These are phyloP conservation scores for Hemileccinum rubropunctum DNA, from an alignment of 768 basidiomycete genomes.

Conservation along the genomic window DNA sequence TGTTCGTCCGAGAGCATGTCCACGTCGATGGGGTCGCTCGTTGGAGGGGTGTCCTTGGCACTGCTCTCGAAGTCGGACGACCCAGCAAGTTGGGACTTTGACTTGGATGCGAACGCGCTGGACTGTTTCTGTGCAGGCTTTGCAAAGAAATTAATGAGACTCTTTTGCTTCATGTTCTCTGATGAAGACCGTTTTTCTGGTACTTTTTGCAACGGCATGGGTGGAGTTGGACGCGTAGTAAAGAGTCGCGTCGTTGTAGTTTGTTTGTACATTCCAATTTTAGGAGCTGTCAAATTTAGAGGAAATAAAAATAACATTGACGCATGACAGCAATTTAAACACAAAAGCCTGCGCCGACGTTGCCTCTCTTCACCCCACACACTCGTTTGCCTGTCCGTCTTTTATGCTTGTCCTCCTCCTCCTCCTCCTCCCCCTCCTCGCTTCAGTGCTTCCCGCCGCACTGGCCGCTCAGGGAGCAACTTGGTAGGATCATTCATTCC, in stretches of 20 bases:
- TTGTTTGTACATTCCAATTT: constrained; percentile 14
- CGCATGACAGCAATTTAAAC: background rate
- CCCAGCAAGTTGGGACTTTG: constrained; percentile 36
- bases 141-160: constrained; percentile 66
- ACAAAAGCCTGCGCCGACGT: background rate
- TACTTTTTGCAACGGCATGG: constrained; percentile 15
- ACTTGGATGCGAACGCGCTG: background rate
- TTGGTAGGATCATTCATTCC: constrained; percentile 17
- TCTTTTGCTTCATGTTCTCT: constrained; percentile 66
- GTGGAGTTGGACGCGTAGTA: constrained; percentile 6
- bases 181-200: constrained; percentile 38
- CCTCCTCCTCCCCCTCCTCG: constrained; percentile 12
- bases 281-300: background rate
- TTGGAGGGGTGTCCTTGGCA: constrained; percentile 61
- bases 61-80: constrained; percentile 52
- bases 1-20: constrained; percentile 59
- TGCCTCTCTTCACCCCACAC: constrained; percentile 2
- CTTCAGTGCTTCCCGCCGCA: constrained; percentile 11
- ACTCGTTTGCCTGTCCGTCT: constrained; percentile 14
- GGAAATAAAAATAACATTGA: background rate
- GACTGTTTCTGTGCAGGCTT: constrained; percentile 32
- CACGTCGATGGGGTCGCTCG: constrained; percentile 75
- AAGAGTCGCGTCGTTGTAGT: constrained; percentile 16
- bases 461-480: constrained; percentile 26
- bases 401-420: constrained; percentile 24